phyloP scores from a whole-genome alignment of 2,329 filamentous ascomycete species.

The Fusarium sp. region DNA sequence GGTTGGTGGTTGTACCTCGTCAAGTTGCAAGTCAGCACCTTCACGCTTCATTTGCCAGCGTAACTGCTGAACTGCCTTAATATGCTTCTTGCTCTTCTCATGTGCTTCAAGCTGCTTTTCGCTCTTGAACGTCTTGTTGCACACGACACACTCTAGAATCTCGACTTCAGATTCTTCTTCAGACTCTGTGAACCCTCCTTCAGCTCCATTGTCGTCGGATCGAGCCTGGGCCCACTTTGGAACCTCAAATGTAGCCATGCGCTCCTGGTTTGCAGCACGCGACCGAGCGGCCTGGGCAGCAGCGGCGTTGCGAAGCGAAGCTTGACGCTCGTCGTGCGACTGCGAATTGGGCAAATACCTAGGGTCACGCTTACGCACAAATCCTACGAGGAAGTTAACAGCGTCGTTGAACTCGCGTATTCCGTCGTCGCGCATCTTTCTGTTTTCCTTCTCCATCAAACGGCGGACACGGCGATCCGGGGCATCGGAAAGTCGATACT shows the following conservation, averaged over 20 bases:
- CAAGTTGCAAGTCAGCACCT: conserved; percentile 71
- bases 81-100: conserved; percentile 96
- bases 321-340: conserved; percentile 84
- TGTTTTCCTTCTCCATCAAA: conserved; percentile 96
- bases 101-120: conserved; percentile 92
- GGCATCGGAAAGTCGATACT: conserved; percentile 84
- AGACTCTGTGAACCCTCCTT: conserved; percentile 72
- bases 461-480: conserved; percentile 86
- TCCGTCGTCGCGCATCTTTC: conserved; percentile 82
- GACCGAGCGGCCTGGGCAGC: conserved; percentile 87
- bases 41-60: conserved; percentile 87
- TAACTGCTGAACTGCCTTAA: conserved; percentile 85
- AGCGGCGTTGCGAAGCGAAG: conserved; percentile 80
- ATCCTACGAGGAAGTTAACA: conserved; percentile 85
- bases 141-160: conserved; percentile 80
- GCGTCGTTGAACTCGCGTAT: conserved; percentile 92
- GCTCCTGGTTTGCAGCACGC: conserved; percentile 83
- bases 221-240: conserved; percentile 81
- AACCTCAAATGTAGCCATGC: conserved; percentile 72
- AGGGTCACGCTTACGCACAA: conserved; percentile 91
- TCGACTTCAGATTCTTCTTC: conserved; percentile 68
- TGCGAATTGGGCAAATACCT: conserved; percentile 83
- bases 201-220: conserved; percentile 62
- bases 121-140: conserved; percentile 86
- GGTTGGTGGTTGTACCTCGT: conserved; percentile 25